Percentiles rank a stretch among this genome's conserved stretches.
Conservation (phyloP, 1,284 basidiomycete species). For the Trametes polyzona region DNA sequence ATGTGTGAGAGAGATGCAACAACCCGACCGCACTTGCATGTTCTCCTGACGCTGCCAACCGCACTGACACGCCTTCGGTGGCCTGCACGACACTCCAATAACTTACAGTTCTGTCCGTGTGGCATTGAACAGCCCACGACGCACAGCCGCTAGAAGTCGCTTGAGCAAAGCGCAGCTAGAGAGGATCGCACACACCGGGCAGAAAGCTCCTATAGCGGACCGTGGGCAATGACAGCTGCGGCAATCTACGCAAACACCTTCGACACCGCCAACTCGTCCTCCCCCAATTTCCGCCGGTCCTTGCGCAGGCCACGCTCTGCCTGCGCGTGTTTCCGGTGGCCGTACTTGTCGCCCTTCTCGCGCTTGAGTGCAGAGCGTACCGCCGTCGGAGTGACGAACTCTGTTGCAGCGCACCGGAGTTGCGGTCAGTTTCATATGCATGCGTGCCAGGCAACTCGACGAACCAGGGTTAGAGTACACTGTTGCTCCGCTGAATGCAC, state of each 20-base stretch:
- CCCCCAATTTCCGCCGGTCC: slow-evolving; percentile 66
- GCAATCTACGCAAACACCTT: slow-evolving; percentile 81
- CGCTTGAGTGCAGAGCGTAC: slow-evolving; percentile 75
- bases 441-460: slow-evolving; percentile 24
- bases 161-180: slow-evolving; percentile 2
- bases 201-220: neutral
- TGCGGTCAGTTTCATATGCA: neutral
- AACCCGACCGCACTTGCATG: no score
- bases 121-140: neutral
- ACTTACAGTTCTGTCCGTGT: neutral
- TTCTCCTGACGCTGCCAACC: neutral
- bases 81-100: neutral
- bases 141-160: neutral
- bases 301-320: slow-evolving; percentile 69
- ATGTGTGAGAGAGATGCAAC: no score
- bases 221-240: neutral
- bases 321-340: slow-evolving; percentile 79
- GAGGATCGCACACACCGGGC: slow-evolving; percentile 1
- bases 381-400: slow-evolving; percentile 90
- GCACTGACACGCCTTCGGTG: neutral
- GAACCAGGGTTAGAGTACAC: slow-evolving; percentile 95
- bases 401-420: slow-evolving; percentile 45
- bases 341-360: slow-evolving; percentile 82
- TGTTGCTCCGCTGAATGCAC: slow-evolving; percentile 93
- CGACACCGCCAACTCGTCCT: slow-evolving; percentile 83